Evolutionary conservation across 1,284 basidiomycete genomes (phyloP), one percentile per base, ranked within the genome.

Genomic region (Sphagnurus paluster): DNA sequence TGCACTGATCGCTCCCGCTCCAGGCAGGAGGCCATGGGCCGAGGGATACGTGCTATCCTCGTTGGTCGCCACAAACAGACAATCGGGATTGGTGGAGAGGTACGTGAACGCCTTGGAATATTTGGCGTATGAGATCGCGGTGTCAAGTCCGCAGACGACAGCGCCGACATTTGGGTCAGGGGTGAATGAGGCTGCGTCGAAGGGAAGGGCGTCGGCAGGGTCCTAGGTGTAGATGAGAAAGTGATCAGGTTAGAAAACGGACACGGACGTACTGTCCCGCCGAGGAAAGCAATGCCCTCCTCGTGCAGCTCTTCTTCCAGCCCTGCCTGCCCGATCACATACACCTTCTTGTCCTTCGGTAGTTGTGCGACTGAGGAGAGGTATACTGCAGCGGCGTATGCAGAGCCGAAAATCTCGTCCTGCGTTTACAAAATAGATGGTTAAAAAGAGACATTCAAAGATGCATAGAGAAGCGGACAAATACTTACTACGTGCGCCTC

Each of bases 401-500:
- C 94, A 5, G 94, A 98, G 38, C 95, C 94, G 59, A 93, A 97
- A 48, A 99, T 91, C 65, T 99, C 96, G 48, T 93, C 87, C 90
- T 96, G 57, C 34, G 16, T n/a, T n/a, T n/a, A n/a, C n/a, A n/a
- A n/a, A n/a, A n/a, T n/a, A n/a, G n/a, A n/a, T n/a, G n/a, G n/a
- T n/a, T n/a, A n/a, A n/a, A n/a, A n/a, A n/a, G n/a, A n/a, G n/a
- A n/a, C n/a, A n/a, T n/a, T n/a, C n/a, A n/a, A n/a, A n/a, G n/a
- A n/a, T n/a, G n/a, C n/a, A n/a, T n/a, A n/a, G n/a, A 28, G 14
- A 38, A 33, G 17, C 34, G 23, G 52, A 49, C 44, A 44, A 49
- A 52, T 42, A 37, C 84, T 62, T 65, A 96, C 94, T 59, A 90
- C 85, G 58, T 87, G 75, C 11, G 86, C 91, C 62, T 94, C 77